A percentile compares a stretch with the other conserved stretches of the same genome.
Evolutionary conservation across 2,329 filamentous ascomycete genomes (phyloP).

Genomic region (Claviceps arundinis): DNA sequence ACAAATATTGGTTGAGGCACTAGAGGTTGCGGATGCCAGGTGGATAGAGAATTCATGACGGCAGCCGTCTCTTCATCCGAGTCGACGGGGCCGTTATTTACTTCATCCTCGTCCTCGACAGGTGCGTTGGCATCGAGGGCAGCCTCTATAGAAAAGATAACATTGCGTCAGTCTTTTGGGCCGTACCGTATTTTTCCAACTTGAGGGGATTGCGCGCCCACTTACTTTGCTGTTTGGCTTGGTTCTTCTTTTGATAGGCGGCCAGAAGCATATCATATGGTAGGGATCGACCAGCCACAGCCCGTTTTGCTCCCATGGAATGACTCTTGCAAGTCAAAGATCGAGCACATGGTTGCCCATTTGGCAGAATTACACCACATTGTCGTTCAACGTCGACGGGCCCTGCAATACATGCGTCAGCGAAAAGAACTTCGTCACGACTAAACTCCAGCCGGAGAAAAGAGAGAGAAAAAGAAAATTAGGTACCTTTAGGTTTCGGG

Average conservation of each 20-base stretch:
- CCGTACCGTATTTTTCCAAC: neutral
- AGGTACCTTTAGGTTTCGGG: conserved; percentile 65
- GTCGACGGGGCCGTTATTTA: conserved; percentile 69
- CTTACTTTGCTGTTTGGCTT: conserved; percentile 92
- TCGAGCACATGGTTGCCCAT: conserved; percentile 75
- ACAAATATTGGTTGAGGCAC: conserved; percentile 50
- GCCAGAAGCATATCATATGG: conserved; percentile 88
- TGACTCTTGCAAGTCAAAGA: conserved; percentile 91
- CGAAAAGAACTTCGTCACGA: neutral
- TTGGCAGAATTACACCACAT: conserved; percentile 76
- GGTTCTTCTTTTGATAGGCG: conserved; percentile 93
- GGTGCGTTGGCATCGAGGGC: conserved; percentile 90
- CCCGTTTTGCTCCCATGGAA: conserved; percentile 85
- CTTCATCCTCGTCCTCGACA: conserved; percentile 72
- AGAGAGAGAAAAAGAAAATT: neutral
- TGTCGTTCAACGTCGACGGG: conserved; percentile 91
- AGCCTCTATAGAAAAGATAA: conserved; percentile 48
- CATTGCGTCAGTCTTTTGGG: neutral
- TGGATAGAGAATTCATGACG: conserved; percentile 69
- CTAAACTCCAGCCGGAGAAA: neutral
- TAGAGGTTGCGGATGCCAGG: conserved; percentile 67
- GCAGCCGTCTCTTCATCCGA: conserved; percentile 87
- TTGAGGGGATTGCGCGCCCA: conserved; percentile 10
- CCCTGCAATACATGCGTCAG: conserved; percentile 26
- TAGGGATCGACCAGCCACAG: conserved; percentile 71